Conservation (phyloP, 192 early-diverging fungal species). For the Thoreauomyces humboldtii region DNA sequence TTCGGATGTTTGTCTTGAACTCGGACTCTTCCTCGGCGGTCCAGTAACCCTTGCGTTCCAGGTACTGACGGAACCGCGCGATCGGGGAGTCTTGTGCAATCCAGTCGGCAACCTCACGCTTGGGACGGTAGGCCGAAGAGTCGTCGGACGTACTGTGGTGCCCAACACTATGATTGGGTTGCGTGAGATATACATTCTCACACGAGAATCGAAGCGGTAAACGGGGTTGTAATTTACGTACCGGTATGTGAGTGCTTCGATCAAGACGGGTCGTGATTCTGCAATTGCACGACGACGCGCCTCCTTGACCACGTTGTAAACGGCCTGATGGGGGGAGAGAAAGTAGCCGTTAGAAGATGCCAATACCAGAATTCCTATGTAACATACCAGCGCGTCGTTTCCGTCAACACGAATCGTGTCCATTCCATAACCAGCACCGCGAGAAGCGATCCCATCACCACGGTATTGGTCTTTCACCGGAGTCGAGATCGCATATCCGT, state of each 20-base stretch:
- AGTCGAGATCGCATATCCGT: slow-evolving; percentile 98
- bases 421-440: slow-evolving; percentile 96
- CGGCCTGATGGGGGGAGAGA: too few relatives aligned
- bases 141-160: slow-evolving; percentile 99
- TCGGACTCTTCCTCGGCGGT: slow-evolving; percentile 65
- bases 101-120: slow-evolving; percentile 89
- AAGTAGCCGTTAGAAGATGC: too few relatives aligned
- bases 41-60: slow-evolving; percentile 87
- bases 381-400: slow-evolving; percentile 82
- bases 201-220: too few relatives aligned
- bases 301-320: slow-evolving; percentile 87
- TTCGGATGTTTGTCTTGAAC: slow-evolving; percentile 57
- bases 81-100: slow-evolving; percentile 85
- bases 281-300: slow-evolving; percentile 81
- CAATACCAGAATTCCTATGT: neutral
- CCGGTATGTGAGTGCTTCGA: slow-evolving; percentile 98
- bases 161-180: slow-evolving; percentile 73
- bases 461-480: slow-evolving; percentile 58
- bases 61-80: slow-evolving; percentile 83
- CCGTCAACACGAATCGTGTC: slow-evolving; percentile 96
- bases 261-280: slow-evolving; percentile 82
- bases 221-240: too few relatives aligned
- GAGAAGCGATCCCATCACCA: too few relatives aligned
- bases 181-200: neutral
- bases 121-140: slow-evolving; percentile 90